Evolutionary conservation across 768 basidiomycete genomes (phyloP).

Genomic region (Amanita pseudoporphyria): DNA sequence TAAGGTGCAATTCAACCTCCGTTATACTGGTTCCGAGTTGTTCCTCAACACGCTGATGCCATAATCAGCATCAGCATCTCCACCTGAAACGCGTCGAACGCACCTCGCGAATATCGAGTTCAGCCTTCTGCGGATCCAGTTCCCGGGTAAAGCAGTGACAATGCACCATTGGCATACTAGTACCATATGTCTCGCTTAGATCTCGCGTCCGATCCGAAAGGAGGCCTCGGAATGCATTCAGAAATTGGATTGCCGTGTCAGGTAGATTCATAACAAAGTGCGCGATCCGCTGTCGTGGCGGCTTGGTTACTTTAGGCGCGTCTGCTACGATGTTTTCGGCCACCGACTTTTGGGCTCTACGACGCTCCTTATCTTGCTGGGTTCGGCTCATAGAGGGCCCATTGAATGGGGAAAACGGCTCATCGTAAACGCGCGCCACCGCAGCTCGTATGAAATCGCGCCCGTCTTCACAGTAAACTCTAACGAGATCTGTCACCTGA

Average conservation of each 20-base stretch:
- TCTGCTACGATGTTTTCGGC: constrained; percentile 10
- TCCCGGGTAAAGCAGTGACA: constrained; percentile 96
- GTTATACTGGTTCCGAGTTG: constrained; percentile 47
- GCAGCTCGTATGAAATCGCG: constrained; percentile 69
- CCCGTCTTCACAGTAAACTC: constrained; percentile 77
- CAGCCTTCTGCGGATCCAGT: constrained; percentile 54
- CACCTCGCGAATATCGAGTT: constrained; percentile 75
- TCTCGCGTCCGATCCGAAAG: constrained; percentile 30
- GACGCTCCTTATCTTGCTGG: constrained; percentile 30
- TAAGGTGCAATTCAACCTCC: constrained; percentile 52
- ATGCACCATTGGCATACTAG: constrained; percentile 82
- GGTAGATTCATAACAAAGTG: constrained; percentile 99
- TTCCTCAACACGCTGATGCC: constrained; percentile 59
- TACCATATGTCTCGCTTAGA: constrained; percentile 37
- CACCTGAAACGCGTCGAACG: constrained; percentile 16
- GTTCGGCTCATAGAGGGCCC: constrained; percentile 41
- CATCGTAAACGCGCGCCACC: constrained; percentile 39
- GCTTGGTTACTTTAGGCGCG: constrained; percentile 12
- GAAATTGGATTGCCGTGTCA: constrained; percentile 80
- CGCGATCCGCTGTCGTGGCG: constrained; percentile 46
- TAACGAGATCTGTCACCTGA: constrained; percentile 26
- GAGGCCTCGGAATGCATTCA: constrained; percentile 81
- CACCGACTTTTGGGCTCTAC: constrained; percentile 21
- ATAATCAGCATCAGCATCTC: constrained; percentile 11
- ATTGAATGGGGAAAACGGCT: constrained; percentile 57